Evolutionary conservation across 1,284 basidiomycete species (phyloP).

Genomic region (Schizopora paradoxa): DNA sequence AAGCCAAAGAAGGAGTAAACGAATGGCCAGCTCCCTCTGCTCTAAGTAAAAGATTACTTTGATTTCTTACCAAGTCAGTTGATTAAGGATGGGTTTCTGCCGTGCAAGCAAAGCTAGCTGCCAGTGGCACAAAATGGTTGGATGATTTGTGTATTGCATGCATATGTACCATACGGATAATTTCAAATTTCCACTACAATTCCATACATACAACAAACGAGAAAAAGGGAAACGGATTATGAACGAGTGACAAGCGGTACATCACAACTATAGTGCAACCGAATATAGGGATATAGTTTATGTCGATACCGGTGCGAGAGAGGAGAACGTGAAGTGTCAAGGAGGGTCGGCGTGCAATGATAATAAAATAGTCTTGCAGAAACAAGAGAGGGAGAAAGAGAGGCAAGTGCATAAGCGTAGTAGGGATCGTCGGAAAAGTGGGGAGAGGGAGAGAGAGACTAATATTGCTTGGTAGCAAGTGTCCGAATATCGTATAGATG

Average conservation of each 20-base stretch:
- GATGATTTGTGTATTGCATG: too few relatives aligned
- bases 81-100: too few relatives aligned
- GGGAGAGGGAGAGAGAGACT: constrained; percentile 7
- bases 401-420: background rate
- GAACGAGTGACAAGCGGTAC: background rate
- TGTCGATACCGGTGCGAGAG: background rate
- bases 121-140: too few relatives aligned
- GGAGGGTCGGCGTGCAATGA: constrained; percentile 4
- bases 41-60: too few relatives aligned
- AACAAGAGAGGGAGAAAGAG: constrained; percentile 1
- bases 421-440: background rate
- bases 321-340: background rate
- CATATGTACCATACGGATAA: too few relatives aligned
- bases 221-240: background rate
- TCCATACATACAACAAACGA: constrained; percentile 3
- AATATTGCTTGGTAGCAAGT: constrained; percentile 75
- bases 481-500: constrained; percentile 75
- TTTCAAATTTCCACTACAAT: constrained; percentile 1
- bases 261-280: background rate
- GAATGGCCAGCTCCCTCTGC: constrained; percentile 23
- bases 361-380: background rate
- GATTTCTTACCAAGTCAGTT: too few relatives aligned
- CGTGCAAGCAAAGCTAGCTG: too few relatives aligned
- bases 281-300: constrained; percentile 11
- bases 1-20: constrained; percentile 42